These are phyloP conservation scores for Flaveria linearis DNA, from an alignment of 129 eudicot genomes.

Conservation along the genomic window DNA sequence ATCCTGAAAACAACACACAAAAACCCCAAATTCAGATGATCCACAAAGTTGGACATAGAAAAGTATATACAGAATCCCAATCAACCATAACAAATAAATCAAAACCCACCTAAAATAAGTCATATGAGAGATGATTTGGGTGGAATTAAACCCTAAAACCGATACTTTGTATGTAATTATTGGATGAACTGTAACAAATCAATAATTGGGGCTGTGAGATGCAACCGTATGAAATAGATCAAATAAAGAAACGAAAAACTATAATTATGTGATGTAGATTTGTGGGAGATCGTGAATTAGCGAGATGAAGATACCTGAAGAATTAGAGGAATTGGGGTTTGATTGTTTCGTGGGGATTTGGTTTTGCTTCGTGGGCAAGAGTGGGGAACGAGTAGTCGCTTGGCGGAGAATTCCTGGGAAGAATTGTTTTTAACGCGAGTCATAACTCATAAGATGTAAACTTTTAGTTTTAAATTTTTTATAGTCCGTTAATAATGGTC, in stretches of 20 bases:
- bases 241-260: neutral
- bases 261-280: neutral
- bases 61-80: neutral
- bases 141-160: conserved; percentile 19
- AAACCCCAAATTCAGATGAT: neutral
- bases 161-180: neutral
- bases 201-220: conserved; percentile 8
- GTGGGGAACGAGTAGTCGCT: conserved; percentile 23
- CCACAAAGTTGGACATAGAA: neutral
- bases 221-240: conserved; percentile 14
- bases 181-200: conserved; percentile 6
- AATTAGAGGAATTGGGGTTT: conserved; percentile 26
- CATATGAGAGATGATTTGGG: neutral
- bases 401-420: conserved; percentile 24
- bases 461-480: too few relatives aligned
- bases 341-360: conserved; percentile 27
- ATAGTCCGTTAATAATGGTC: too few relatives aligned
- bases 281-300: neutral
- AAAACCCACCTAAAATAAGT: neutral
- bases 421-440: neutral
- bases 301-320: conserved; percentile 27
- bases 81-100: neutral
- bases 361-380: conserved; percentile 35
- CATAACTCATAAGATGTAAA: too few relatives aligned
- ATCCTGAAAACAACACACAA: conserved; percentile 21